These are phyloP conservation scores for Xylaria sp. DNA, from an alignment of 2,329 filamentous ascomycete genomes.

Conservation along the genomic window DNA sequence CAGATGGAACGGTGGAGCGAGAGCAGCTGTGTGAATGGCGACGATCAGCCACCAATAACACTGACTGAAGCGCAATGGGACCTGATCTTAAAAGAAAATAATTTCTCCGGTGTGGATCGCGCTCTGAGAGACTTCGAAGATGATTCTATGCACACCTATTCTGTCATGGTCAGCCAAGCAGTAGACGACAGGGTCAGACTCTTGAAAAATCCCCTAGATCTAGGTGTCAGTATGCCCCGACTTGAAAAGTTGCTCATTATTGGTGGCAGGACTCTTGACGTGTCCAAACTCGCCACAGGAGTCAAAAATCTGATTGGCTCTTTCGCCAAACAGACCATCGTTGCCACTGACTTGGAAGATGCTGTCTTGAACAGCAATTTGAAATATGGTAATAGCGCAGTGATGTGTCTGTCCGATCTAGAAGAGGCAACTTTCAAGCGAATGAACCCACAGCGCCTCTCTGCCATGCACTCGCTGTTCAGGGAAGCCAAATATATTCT, in stretches of 20 bases:
- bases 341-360: too few species aligned
- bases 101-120: constrained; percentile 13
- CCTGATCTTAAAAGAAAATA: not conserved
- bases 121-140: not conserved
- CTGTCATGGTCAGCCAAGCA: constrained; percentile 26
- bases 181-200: not conserved
- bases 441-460: not conserved
- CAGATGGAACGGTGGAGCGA: too few species aligned
- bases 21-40: too few species aligned
- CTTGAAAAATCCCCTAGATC: not conserved
- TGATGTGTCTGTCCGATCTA: constrained; percentile 8
- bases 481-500: not conserved
- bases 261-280: constrained; percentile 1
- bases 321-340: too few species aligned
- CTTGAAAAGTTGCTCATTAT: not conserved
- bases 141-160: not conserved
- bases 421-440: constrained; percentile 11
- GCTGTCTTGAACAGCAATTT: too few species aligned
- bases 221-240: not conserved
- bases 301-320: too few species aligned
- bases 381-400: not conserved
- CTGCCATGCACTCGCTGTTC: constrained; percentile 3
- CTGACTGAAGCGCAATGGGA: constrained; percentile 13
- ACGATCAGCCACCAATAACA: too few species aligned
- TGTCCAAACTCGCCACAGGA: too few species aligned